These are phyloP conservation scores for Paramecium bursaria DNA, from an alignment of 73 alveolate species.

Conservation along the genomic window DNA sequence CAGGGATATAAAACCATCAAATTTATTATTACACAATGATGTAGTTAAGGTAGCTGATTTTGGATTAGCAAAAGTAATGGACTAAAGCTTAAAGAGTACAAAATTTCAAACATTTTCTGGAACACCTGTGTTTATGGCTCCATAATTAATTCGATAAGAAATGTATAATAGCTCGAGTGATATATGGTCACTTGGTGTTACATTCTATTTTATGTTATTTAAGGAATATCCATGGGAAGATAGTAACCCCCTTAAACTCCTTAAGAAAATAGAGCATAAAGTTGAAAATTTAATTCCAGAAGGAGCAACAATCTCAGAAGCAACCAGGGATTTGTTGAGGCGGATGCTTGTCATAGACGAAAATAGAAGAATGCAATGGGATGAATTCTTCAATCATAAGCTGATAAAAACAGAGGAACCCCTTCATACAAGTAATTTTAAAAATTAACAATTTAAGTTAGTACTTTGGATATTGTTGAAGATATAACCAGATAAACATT, in stretches of 20 bases:
- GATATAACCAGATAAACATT: slow-evolving; percentile 53
- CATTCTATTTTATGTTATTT: slow-evolving; percentile 63
- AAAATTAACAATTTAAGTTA: neutral
- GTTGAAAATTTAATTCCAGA: slow-evolving; percentile 61
- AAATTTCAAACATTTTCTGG: slow-evolving; percentile 61
- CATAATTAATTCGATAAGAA: slow-evolving; percentile 48
- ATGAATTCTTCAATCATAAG: slow-evolving; percentile 56
- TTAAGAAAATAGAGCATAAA: slow-evolving; percentile 12
- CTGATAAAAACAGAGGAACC: slow-evolving; percentile 13
- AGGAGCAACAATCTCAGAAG: slow-evolving; percentile 60
- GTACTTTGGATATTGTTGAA: slow-evolving; percentile 17
- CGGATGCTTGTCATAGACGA: slow-evolving; percentile 68
- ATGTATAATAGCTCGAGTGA: slow-evolving; percentile 65
- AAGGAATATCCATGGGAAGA: slow-evolving; percentile 67
- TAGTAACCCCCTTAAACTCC: slow-evolving; percentile 1
- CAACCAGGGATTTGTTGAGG: slow-evolving; percentile 20
- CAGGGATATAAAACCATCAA: slow-evolving; percentile 67
- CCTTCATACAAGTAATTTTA: neutral
- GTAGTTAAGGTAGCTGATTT: slow-evolving; percentile 62
- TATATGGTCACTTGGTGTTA: slow-evolving; percentile 69
- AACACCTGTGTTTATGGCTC: slow-evolving; percentile 66
- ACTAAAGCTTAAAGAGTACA: slow-evolving; percentile 26
- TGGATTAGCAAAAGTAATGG: slow-evolving; percentile 68
- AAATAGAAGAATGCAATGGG: slow-evolving; percentile 62
- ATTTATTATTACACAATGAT: slow-evolving; percentile 54